Base-by-base conservation (phyloP, 495 filamentous ascomycete genomes). In the Neurospora discreta region DNA sequence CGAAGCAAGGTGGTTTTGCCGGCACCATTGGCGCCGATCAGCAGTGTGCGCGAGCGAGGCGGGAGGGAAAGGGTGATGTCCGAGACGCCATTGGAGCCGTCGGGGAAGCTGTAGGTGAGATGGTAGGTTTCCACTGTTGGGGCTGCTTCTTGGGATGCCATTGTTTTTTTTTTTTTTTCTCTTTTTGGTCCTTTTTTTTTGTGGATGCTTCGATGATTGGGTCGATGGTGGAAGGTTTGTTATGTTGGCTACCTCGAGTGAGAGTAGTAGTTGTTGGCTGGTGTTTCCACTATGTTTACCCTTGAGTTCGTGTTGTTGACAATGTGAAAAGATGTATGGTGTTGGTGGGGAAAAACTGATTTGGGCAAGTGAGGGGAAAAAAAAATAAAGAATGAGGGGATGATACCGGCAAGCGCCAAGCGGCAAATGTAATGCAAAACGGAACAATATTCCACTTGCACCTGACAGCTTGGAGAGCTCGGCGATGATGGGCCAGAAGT, bases 1-100 rank as follows among this genome's bases (percentile, higher is more conserved):
- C 85, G 94, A 58, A 99, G 91, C 40, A 99, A 89, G 3, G 95
- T 98, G 26, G 96, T 98, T 79, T 99, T 99, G 52, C 95, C 95
- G 20, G 96, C 95, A 77, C 95, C 95, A 81, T 99, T 99, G 72
- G 96, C 95, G 78, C 95, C 95, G 77, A 98, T 97, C 11, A 99
- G 85, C 3, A 99, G 87, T 1, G 94, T 97, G 73, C 96, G 92
- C 73, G 91, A 94, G 67, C 90, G 88, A 3, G 93, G 80, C 7
- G 95, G 96, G 8, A 99, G 88, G 73, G 86, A 81, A 67, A 99
- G 87, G 72, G 79, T 83, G 74, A 98, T 85, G 79, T 91, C 73
- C 68, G 85, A 79, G 26, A 99, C 85, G 70, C 93, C 95, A 10
- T 84, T 85, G 20, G 88, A 88, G 76, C 89, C 88, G 84, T 97